Conservation (phyloP, 805 yeast species). For the Saturnispora zaruensis region DNA sequence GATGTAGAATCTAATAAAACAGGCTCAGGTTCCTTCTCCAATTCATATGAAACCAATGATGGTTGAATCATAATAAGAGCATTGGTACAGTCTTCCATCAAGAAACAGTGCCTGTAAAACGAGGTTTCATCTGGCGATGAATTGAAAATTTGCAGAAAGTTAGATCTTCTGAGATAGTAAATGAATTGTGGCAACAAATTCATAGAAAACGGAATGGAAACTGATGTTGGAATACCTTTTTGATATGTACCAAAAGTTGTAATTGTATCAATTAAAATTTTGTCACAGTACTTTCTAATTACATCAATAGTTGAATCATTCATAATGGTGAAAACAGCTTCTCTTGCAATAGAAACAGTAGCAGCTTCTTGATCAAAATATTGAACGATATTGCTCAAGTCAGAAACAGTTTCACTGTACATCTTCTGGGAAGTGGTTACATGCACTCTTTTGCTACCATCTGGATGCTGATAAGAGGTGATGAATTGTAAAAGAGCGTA, state of each 20-base stretch:
- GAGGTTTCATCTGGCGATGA: conserved; percentile 69
- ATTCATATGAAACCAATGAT: conserved; percentile 49
- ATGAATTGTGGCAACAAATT: conserved; percentile 58
- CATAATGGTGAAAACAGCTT: conserved; percentile 37
- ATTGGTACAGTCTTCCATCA: conserved; percentile 53
- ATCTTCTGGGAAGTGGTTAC: conserved; percentile 51
- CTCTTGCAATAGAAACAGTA: conserved; percentile 50
- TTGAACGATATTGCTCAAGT: conserved; percentile 28
- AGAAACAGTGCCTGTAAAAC: conserved; percentile 51
- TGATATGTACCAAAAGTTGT: conserved; percentile 40
- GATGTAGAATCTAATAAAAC: conserved; percentile 59
- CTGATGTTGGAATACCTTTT: conserved; percentile 39
- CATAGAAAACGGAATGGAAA: conserved; percentile 40
- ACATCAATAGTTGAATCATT: conserved; percentile 29
- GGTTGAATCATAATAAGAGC: conserved; percentile 66
- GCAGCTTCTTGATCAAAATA: conserved; percentile 67
- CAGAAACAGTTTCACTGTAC: conserved; percentile 31
- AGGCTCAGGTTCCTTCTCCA: conserved; percentile 51
- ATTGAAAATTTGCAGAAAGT: conserved; percentile 56
- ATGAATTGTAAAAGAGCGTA: conserved; percentile 40
- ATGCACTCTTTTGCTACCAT: conserved; percentile 47
- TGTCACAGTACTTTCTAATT: conserved; percentile 44
- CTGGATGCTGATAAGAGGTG: conserved; percentile 54
- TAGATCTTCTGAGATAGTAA: conserved; percentile 59
- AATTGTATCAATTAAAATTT: conserved; percentile 38